Evolutionary conservation across 1,139 yeast species (phyloP).

Genomic region (Nematodospora anomalae): DNA sequence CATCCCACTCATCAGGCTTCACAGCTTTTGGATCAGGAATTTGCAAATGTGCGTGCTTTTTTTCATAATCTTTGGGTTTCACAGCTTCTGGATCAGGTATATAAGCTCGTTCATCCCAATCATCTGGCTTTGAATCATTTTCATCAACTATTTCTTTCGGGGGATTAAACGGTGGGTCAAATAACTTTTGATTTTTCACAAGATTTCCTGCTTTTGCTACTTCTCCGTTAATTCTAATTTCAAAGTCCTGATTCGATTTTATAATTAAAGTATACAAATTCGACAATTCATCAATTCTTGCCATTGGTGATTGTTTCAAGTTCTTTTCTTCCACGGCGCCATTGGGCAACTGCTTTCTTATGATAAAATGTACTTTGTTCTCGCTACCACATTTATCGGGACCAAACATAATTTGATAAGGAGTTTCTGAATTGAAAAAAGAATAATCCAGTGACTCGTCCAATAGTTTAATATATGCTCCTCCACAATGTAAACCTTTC

Average conservation of each 20-base stretch:
- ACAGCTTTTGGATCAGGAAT: conserved; percentile 65
- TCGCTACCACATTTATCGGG: conserved; percentile 88
- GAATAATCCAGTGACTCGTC: conserved; percentile 26
- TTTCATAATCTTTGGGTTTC: conserved; percentile 86
- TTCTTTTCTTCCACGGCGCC: conserved; percentile 69
- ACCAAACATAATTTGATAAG: conserved; percentile 89
- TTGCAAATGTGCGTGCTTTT: conserved; percentile 49
- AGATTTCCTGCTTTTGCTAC: conserved; percentile 69
- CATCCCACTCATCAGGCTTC: conserved; percentile 83
- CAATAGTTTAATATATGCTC: conserved; percentile 80
- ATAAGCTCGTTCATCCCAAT: conserved; percentile 69
- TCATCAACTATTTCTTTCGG: conserved; percentile 62
- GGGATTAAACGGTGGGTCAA: conserved; percentile 66
- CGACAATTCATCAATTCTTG: conserved; percentile 57
- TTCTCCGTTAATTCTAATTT: conserved; percentile 80
- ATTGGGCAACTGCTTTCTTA: conserved; percentile 56
- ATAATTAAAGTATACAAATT: conserved; percentile 75
- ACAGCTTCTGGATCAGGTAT: conserved; percentile 66
- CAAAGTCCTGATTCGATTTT: conserved; percentile 63
- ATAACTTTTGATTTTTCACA: conserved; percentile 44
- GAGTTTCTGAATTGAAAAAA: conserved; percentile 48
- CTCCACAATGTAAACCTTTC: conserved; percentile 77
- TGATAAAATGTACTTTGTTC: conserved; percentile 75
- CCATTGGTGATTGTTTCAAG: conserved; percentile 63
- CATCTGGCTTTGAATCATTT: conserved; percentile 65